phyloP scores from a whole-genome alignment of 768 basidiomycete species.

The Serendipita sp. region DNA sequence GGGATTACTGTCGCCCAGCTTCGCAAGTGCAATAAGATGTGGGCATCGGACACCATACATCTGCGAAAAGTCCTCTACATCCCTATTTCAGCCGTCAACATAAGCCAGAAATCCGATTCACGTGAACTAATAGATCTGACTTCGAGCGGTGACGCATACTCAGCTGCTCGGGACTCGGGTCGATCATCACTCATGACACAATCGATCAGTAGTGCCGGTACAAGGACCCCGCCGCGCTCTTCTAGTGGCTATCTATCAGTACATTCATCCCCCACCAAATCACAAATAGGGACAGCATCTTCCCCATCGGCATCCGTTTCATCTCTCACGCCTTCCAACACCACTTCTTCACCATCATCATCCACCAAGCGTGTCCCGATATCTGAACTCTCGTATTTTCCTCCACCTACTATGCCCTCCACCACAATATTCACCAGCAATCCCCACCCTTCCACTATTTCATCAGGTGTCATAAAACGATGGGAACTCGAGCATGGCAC shows the following conservation, averaged over 20 bases:
- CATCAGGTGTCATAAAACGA: background rate
- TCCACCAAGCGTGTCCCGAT: background rate
- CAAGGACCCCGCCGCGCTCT: too few relatives aligned
- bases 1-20: conserved; percentile 71
- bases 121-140: background rate
- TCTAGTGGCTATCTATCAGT: background rate
- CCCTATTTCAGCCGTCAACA: conserved; percentile 23
- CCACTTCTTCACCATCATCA: background rate
- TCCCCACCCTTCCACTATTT: conserved; percentile 2
- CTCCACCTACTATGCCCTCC: background rate
- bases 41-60: conserved; percentile 86
- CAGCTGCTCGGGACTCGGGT: too few relatives aligned
- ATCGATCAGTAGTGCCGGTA: too few relatives aligned
- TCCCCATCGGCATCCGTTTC: background rate
- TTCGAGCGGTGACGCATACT: background rate
- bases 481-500: background rate
- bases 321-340: background rate
- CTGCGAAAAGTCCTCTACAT: conserved; percentile 69
- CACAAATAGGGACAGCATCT: background rate
- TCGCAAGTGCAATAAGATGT: conserved; percentile 78
- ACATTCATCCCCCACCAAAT: background rate
- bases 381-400: conserved; percentile 3
- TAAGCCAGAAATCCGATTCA: background rate
- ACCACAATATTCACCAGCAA: background rate
- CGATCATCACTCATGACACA: too few relatives aligned